Percentiles rank a stretch among this genome's conserved stretches.
Conservation (phyloP, 352 stramenopile genomes). For the Blastocystis hominis region DNA sequence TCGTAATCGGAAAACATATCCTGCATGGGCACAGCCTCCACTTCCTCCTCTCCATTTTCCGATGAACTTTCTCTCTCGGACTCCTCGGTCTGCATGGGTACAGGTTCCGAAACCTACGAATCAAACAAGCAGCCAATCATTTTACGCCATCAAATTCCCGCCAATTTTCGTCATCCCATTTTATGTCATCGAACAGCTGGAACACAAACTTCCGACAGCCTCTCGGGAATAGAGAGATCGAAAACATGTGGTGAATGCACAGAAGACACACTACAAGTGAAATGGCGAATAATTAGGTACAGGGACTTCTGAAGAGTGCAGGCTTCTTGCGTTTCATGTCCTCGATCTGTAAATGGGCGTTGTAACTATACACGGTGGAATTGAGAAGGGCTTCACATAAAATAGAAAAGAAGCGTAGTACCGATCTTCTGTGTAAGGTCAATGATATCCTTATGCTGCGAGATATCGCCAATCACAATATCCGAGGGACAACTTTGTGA, state of each 20-base stretch:
- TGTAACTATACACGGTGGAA: slow-evolving; percentile 47
- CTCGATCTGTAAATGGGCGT: slow-evolving; percentile 32
- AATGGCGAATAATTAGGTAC: background rate
- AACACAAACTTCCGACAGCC: slow-evolving; percentile 50
- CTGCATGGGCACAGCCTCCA: background rate
- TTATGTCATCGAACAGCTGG: slow-evolving; percentile 11
- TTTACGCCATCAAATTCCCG: slow-evolving; percentile 3
- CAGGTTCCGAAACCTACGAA: background rate
- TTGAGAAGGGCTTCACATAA: slow-evolving; percentile 8
- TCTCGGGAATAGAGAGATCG: slow-evolving; percentile 27
- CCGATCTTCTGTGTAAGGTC: slow-evolving; percentile 55
- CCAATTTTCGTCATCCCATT: slow-evolving; percentile 41
- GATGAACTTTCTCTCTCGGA: background rate
- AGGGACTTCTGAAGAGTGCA: background rate
- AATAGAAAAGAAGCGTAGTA: background rate
- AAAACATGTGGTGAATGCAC: slow-evolving; percentile 42
- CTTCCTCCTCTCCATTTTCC: background rate
- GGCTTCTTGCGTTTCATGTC: slow-evolving; percentile 40
- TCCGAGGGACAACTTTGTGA: slow-evolving; percentile 21
- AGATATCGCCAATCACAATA: slow-evolving; percentile 57
- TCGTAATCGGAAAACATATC: slow-evolving; percentile 28
- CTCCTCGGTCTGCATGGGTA: background rate
- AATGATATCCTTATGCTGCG: slow-evolving; percentile 55
- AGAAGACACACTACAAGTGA: slow-evolving; percentile 23
- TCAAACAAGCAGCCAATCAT: background rate